Evolutionary conservation across 2,329 filamentous ascomycete genomes (phyloP).

Genomic region (Grosmannia clavigera): DNA sequence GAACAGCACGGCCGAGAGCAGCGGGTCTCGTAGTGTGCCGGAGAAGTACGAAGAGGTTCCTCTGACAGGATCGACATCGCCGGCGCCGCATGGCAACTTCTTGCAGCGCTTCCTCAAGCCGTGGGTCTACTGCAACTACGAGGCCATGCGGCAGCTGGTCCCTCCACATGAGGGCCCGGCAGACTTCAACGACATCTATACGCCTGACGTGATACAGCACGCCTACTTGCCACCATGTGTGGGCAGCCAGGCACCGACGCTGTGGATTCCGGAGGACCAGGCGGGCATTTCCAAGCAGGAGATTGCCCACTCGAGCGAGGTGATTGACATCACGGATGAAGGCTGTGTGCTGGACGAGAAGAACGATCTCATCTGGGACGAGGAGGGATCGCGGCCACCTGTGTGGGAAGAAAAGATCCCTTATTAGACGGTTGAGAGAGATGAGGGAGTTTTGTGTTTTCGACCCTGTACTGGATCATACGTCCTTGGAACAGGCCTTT

Average conservation of each 20-base stretch:
- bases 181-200: constrained; percentile 42
- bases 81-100: constrained; percentile 35
- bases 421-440: constrained; percentile 14
- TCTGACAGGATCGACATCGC: constrained; percentile 13
- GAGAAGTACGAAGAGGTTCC: constrained; percentile 10
- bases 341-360: constrained; percentile 60
- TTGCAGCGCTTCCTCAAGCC: constrained; percentile 63
- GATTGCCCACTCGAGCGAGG: constrained; percentile 54
- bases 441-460: not conserved
- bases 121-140: constrained; percentile 63
- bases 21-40: not conserved
- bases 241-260: constrained; percentile 45
- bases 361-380: constrained; percentile 31
- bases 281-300: constrained; percentile 68
- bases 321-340: constrained; percentile 72
- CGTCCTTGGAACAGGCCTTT: not conserved
- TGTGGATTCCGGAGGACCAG: constrained; percentile 77
- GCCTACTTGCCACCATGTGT: constrained; percentile 68
- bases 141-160: constrained; percentile 55
- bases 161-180: constrained; percentile 37
- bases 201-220: constrained; percentile 46
- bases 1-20: constrained; percentile 16
- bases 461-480: not conserved
- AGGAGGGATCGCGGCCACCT: constrained; percentile 20
- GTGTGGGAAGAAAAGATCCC: constrained; percentile 24